phyloP scores from a whole-genome alignment of 768 basidiomycete species.

The Podaxis rugospora region DNA sequence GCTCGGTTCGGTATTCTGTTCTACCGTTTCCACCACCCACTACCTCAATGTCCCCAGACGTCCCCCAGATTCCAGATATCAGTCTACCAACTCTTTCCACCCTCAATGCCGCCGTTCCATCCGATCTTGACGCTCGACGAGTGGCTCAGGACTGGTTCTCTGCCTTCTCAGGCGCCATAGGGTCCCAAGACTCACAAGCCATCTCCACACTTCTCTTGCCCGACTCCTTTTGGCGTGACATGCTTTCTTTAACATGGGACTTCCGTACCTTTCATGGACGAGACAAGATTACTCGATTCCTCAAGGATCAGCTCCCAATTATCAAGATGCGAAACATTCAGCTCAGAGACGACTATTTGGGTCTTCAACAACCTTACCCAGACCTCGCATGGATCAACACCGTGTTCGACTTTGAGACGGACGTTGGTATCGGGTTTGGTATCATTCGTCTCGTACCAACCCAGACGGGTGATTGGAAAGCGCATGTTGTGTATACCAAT shows the following conservation, averaged over 20 bases:
- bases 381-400: slow-evolving; percentile 45
- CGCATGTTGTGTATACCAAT: slow-evolving; percentile 47
- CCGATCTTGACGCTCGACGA: slow-evolving; percentile 18
- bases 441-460: slow-evolving; percentile 41
- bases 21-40: neutral
- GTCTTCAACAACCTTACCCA: slow-evolving; percentile 32
- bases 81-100: slow-evolving; percentile 24
- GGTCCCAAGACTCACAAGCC: slow-evolving; percentile 13
- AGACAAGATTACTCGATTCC: slow-evolving; percentile 31
- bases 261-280: slow-evolving; percentile 42
- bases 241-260: slow-evolving; percentile 48
- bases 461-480: slow-evolving; percentile 36
- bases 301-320: slow-evolving; percentile 30
- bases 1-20: neutral
- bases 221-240: slow-evolving; percentile 43
- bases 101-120: slow-evolving; percentile 18
- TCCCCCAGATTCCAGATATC: slow-evolving; percentile 3
- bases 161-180: slow-evolving; percentile 15
- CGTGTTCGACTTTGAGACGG: slow-evolving; percentile 42
- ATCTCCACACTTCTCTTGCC: slow-evolving; percentile 18
- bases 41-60: neutral
- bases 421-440: slow-evolving; percentile 36
- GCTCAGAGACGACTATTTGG: slow-evolving; percentile 18
- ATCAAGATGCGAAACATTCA: slow-evolving; percentile 26
- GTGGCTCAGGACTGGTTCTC: slow-evolving; percentile 25